A percentile compares a stretch with the other conserved stretches of the same genome.
These are phyloP conservation scores for Leishmania aethiopica DNA, from an alignment of 208 protist species.

Conservation along the genomic window DNA sequence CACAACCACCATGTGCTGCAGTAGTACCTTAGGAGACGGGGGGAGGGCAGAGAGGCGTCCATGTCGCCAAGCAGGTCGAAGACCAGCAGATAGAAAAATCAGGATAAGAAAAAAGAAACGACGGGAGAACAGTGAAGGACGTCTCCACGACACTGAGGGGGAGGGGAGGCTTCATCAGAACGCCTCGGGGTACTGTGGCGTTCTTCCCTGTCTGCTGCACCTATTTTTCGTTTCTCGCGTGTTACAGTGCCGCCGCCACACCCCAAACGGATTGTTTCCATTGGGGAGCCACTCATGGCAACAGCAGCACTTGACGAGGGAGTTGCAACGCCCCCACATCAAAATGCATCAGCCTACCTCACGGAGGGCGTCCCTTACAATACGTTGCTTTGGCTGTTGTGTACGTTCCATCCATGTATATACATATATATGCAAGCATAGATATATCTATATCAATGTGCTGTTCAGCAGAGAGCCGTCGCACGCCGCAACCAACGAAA, in stretches of 20 bases:
- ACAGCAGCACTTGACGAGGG: neutral
- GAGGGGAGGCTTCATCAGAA: neutral
- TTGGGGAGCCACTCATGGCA: neutral
- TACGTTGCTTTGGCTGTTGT: neutral
- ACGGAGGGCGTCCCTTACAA: neutral
- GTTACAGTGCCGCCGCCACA: neutral
- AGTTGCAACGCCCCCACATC: neutral
- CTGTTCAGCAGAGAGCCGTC: too few relatives aligned
- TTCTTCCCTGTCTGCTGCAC: neutral
- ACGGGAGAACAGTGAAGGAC: neutral
- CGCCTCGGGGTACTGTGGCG: neutral
- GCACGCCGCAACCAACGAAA: neutral
- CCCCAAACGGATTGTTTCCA: neutral
- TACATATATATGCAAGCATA: too few relatives aligned
- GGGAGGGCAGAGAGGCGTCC: neutral
- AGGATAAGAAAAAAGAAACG: neutral
- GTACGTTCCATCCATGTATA: neutral
- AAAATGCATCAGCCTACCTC: neutral
- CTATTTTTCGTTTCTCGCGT: neutral
- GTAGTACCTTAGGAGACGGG: neutral
- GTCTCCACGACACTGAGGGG: too few relatives aligned
- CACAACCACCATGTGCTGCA: neutral
- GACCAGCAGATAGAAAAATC: neutral
- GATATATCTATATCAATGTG: too few relatives aligned
- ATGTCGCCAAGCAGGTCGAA: neutral